These are phyloP conservation scores for Blastomyces gilchristii DNA, from an alignment of 2,329 filamentous ascomycete species.

Conservation along the genomic window DNA sequence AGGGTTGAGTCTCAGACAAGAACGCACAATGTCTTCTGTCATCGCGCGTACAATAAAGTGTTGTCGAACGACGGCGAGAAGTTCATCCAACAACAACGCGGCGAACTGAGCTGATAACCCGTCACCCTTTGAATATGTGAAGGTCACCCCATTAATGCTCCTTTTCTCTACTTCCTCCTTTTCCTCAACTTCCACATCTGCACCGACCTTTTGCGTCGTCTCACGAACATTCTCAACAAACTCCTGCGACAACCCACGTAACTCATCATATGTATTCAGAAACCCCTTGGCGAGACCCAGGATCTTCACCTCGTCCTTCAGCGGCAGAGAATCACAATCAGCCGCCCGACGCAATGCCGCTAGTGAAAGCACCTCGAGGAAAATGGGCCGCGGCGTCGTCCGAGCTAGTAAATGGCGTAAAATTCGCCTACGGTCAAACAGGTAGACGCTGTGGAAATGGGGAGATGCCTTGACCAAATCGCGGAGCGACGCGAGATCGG, in stretches of 20 bases:
- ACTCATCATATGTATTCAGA: not conserved
- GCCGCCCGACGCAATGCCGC: not conserved
- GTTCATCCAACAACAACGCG: not conserved
- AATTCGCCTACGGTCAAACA: not conserved
- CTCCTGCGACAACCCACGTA: not conserved
- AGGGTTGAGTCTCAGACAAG: not conserved
- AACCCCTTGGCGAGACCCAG: not conserved
- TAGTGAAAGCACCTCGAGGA: not conserved
- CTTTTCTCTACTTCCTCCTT: not conserved
- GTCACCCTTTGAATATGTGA: not conserved
- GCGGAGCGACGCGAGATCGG: not conserved
- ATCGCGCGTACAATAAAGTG: conserved; percentile 1
- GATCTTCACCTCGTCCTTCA: not conserved
- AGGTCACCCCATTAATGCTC: not conserved
- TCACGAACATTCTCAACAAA: not conserved
- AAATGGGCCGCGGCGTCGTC: not conserved
- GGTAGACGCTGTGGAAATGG: conserved; percentile 1
- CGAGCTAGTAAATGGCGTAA: not conserved
- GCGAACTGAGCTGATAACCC: not conserved
- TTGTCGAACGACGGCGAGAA: not conserved
- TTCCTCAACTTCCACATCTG: not conserved
- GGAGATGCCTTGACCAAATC: not conserved
- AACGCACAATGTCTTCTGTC: not conserved
- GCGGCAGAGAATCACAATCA: not conserved
- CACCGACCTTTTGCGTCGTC: not conserved